Evolutionary conservation across 2,329 filamentous ascomycete species (phyloP), one percentile per base, ranked within the genome.

Genomic region (Scytalidium lignicola): DNA sequence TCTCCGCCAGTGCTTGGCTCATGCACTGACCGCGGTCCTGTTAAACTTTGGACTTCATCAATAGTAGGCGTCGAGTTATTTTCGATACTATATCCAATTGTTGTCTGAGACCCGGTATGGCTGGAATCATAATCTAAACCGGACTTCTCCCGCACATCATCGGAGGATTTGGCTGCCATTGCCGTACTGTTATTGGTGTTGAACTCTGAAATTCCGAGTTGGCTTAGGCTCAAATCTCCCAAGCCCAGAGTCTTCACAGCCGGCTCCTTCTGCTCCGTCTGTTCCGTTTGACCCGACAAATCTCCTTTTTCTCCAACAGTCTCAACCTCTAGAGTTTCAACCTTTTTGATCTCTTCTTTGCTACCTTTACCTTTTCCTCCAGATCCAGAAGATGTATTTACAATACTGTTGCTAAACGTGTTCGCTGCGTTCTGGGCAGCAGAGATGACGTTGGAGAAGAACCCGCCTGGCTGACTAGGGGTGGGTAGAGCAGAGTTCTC

Each of bases 381-480:
- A n/a, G 71, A 71, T n/a, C 79, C 78, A 7, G 74, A 70, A 23
- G 75, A 74, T 3, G 76, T 79, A 64, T 83, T 91, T 44, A 82
- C 80, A 43, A 96, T 85, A 43, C 84, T 89, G 55, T 79, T 88
- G 58, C 79, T 89, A 3, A 91, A 67, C 17, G 81, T 83, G 55
- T 74, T 90, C 13, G 91, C 90, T 41, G 92, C 92, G 76, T 86
- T 96, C 67, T 97, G 92, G 17, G 93, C 93, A 42, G 86, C 92
- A 39, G 90, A 92, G 55, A 99, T 82, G 63, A 99, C 88, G 21
- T 88, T 91, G 3, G 90, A 95, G 69, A 99, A 97, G 72, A 99
- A 97, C 1, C 90, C 85, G 32, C 78, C 74, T 5, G 32, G 15
- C 48, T 80, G 76, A 23, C 79, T 73, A 28, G 81, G 61, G 58